Evolutionary conservation across 257 asterid genomes (phyloP).

Genomic region (Solanum chiquidenum): DNA sequence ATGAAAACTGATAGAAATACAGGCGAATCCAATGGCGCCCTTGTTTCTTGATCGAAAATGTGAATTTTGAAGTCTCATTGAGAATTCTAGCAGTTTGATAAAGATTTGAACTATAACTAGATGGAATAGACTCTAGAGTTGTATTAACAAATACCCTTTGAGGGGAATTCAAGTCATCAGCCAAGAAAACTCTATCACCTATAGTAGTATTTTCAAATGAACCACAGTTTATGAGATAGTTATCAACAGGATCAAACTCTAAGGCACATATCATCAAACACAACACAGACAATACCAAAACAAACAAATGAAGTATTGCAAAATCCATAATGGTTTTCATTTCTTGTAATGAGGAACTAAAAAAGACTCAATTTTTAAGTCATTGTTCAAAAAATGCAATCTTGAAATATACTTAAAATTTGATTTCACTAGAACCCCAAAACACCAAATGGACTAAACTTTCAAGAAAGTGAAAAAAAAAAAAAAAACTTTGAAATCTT

Average conservation of each 20-base stretch:
- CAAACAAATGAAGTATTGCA: neutral
- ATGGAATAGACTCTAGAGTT: conserved; percentile 6
- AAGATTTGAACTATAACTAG: conserved; percentile 8
- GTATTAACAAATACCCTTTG: conserved; percentile 5
- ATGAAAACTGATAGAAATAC: conserved; percentile 20
- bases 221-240: conserved; percentile 30
- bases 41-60: conserved; percentile 17
- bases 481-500: neutral
- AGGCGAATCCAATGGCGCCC: conserved; percentile 30
- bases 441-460: neutral
- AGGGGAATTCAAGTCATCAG: conserved; percentile 15
- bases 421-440: neutral
- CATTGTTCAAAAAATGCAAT: neutral
- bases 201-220: conserved; percentile 11
- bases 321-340: neutral
- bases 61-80: conserved; percentile 10
- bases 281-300: neutral
- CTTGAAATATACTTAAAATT: neutral
- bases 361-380: neutral
- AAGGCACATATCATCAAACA: conserved; percentile 5
- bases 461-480: neutral
- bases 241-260: conserved; percentile 27
- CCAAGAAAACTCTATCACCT: conserved; percentile 22
- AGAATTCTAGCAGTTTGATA: conserved; percentile 29
- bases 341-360: neutral